Evolutionary conservation across 176 grass and related monocot species (phyloP).

Genomic region (Musa beccarii): DNA sequence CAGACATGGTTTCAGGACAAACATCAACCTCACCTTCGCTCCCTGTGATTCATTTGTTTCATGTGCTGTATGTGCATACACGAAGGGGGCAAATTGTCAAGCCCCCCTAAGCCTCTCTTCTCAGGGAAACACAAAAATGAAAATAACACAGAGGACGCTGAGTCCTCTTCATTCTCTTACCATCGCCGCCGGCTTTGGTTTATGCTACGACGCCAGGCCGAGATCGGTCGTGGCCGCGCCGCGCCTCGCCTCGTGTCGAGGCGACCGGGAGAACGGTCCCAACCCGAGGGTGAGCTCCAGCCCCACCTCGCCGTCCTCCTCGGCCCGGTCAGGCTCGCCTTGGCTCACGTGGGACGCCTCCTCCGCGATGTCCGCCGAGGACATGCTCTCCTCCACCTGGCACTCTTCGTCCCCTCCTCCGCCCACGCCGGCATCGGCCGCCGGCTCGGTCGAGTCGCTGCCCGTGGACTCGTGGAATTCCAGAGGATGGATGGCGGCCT

Average conservation of each 20-base stretch:
- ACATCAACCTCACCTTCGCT: no score
- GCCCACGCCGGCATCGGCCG: neutral
- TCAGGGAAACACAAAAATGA: no score
- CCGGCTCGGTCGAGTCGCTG: neutral
- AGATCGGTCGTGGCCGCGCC: slow-evolving; percentile 2
- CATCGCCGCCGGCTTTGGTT: no score
- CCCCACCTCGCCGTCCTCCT: neutral
- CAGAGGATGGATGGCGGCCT: neutral
- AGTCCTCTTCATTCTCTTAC: no score
- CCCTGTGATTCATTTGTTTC: no score
- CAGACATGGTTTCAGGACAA: no score
- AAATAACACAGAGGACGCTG: no score
- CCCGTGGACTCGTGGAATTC: neutral
- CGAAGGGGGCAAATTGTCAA: no score
- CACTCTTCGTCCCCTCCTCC: neutral
- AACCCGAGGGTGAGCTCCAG: slow-evolving; percentile 17
- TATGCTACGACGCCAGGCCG: neutral
- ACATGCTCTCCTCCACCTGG: neutral
- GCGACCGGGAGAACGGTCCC: neutral
- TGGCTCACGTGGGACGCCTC: slow-evolving; percentile 19
- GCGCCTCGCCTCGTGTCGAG: neutral
- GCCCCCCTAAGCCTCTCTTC: no score
- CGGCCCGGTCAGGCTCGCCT: neutral
- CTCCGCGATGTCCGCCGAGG: neutral
- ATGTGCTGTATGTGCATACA: no score